Evolutionary conservation across 176 grass and related monocot genomes (phyloP), one percentile per base, ranked within the genome.

Genomic region (Phragmites australis): DNA sequence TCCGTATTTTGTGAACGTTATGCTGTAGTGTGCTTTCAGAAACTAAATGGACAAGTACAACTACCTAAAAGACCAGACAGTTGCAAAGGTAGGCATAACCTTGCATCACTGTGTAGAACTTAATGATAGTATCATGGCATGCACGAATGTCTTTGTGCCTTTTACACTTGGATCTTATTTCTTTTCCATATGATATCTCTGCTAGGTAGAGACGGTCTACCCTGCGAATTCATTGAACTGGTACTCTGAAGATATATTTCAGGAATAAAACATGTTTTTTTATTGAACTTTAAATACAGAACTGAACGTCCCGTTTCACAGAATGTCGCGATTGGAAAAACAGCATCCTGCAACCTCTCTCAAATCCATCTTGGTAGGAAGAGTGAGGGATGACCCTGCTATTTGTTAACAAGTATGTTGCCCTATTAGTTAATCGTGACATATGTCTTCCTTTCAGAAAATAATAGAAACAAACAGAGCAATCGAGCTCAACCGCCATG

Each of bases 1-100:
- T 83, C 90, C 83, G 51, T 75, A 89, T 84, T 86, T 85, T 81
- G 59, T 68, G 84, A 21, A 58, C 37, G 32, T 61, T 76, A 57
- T 22, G 31, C 78, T 60, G 32, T 27, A 69, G 52, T 82, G 56
- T 42, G 62, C 85, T 44, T 9, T 68, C 52, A 82, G 62, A 59
- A 82, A 75, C 52, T 69, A 21, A 82, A 30, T 69, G 85, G 66
- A 26, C 62, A n/a, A 53, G 83, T 78, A 59, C 63, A 50, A 62
- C 71, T 87, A 68, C 78, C 65, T 61, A 13, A 52, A 62, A 70
- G 43, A 69, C n/a, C 15, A 46, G 32, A 51, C 22, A 68, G n/a
- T 62, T 87, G 61, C 46, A 87, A 76, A 69, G 14, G 23, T 19
- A 48, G 31, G 27, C 53, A 68, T 70, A 45, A 69, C 65, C 70